Evolutionary conservation across 495 filamentous ascomycete genomes (phyloP).

Genomic region (Geoglossum glabrum): DNA sequence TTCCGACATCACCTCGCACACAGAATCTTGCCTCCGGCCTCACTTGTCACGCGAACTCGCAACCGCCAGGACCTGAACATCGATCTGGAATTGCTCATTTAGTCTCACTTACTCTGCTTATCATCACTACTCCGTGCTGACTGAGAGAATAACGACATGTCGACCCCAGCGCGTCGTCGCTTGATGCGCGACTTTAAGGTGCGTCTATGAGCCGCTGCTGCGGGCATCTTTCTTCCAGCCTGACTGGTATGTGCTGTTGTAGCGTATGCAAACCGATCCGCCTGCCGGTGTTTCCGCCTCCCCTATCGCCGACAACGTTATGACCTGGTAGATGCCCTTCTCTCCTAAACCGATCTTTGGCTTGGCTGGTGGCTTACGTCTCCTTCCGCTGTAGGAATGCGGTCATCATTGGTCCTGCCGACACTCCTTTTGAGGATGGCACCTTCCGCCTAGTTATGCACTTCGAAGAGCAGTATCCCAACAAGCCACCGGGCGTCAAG

Average conservation of each 20-base stretch:
- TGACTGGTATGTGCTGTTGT: constrained; percentile 4
- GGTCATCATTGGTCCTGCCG: constrained; percentile 92
- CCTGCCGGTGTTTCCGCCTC: constrained; percentile 94
- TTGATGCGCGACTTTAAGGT: constrained; percentile 99
- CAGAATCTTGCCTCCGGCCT: too few relatives aligned
- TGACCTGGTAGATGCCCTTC: constrained; percentile 63
- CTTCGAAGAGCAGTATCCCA: constrained; percentile 95
- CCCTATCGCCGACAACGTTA: constrained; percentile 93
- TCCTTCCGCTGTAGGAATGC: constrained; percentile 55
- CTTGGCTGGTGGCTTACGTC: neutral
- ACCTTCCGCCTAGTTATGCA: constrained; percentile 97
- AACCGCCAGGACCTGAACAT: neutral
- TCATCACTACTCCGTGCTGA: neutral
- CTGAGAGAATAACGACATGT: constrained; percentile 33
- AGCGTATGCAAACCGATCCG: constrained; percentile 99
- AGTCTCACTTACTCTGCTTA: neutral
- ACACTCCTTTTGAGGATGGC: constrained; percentile 96
- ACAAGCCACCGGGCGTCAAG: constrained; percentile 93
- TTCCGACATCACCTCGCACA: neutral
- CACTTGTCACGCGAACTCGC: neutral
- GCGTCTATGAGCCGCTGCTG: constrained; percentile 7
- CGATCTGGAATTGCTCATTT: neutral
- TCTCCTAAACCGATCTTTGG: too few relatives aligned
- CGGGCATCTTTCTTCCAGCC: constrained; percentile 1
- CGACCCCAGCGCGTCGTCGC: constrained; percentile 79